These are phyloP conservation scores for Ceratobasidium theobromae DNA, from an alignment of 1,284 basidiomycete genomes.

Conservation along the genomic window DNA sequence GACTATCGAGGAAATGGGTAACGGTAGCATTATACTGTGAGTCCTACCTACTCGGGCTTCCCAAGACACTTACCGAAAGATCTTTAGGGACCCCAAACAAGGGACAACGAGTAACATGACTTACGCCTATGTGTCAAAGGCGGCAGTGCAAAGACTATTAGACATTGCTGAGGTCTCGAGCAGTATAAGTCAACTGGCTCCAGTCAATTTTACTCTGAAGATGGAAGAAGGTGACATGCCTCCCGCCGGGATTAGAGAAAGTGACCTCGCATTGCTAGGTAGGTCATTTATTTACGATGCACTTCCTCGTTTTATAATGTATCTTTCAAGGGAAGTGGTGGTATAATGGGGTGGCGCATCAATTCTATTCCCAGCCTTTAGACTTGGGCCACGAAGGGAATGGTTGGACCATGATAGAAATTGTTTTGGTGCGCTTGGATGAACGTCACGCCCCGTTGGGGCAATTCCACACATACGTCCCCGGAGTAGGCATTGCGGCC, in stretches of 20 bases:
- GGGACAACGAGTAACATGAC: not conserved
- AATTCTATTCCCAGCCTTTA: not conserved
- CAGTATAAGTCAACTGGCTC: not conserved
- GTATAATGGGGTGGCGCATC: constrained; percentile 5
- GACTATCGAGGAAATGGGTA: not conserved
- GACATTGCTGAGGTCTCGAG: not conserved
- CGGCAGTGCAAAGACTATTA: not conserved
- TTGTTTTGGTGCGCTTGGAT: constrained; percentile 14
- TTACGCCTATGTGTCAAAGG: constrained; percentile 19
- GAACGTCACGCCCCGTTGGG: constrained; percentile 5
- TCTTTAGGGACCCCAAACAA: not conserved
- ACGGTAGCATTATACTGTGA: not conserved
- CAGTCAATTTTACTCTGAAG: not conserved
- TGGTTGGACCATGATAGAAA: constrained; percentile 10
- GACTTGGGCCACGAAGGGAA: not conserved
- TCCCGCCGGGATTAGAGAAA: not conserved
- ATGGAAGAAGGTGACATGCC: not conserved
- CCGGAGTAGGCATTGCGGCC: not conserved
- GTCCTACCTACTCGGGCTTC: not conserved
- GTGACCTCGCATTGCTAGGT: not conserved
- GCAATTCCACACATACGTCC: not conserved
- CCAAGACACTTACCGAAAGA: not conserved
- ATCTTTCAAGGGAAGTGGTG: not conserved
- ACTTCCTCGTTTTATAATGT: not conserved
- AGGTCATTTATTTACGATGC: not conserved